These are phyloP conservation scores for Mycosarcoma maydis DNA, from an alignment of 1,284 basidiomycete species.

Conservation along the genomic window DNA sequence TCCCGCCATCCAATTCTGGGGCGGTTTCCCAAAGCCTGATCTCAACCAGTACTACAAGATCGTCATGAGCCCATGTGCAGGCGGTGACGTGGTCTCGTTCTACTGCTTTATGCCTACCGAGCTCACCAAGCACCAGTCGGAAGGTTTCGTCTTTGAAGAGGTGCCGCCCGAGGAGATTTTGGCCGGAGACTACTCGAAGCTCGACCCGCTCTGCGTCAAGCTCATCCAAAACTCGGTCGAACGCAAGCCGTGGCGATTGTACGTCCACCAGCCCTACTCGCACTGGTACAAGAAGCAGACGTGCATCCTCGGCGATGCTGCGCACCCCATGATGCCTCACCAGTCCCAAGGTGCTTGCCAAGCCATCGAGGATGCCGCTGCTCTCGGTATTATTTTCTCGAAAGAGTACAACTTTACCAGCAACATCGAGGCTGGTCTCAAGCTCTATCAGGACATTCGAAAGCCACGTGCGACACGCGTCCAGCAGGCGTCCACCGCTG, in stretches of 20 bases:
- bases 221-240: conserved; percentile 64
- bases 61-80: conserved; percentile 67
- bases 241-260: conserved; percentile 67
- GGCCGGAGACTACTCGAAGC: conserved; percentile 61
- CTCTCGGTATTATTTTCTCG: conserved; percentile 41
- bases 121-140: conserved; percentile 67
- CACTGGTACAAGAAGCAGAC: conserved; percentile 64
- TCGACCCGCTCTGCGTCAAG: conserved; percentile 65
- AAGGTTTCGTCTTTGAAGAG: conserved; percentile 67
- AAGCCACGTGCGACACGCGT: conserved; percentile 68
- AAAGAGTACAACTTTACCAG: conserved; percentile 56
- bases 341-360: conserved; percentile 49
- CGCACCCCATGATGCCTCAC: conserved; percentile 50
- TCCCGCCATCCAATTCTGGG: conserved; percentile 68
- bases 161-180: conserved; percentile 65
- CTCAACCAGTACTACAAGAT: conserved; percentile 67
- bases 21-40: conserved; percentile 54
- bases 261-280: conserved; percentile 67
- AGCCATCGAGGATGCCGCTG: conserved; percentile 46
- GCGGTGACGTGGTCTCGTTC: conserved; percentile 67
- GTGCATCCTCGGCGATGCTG: conserved; percentile 64
- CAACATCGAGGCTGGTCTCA: conserved; percentile 60
- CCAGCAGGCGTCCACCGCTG: conserved; percentile 63
- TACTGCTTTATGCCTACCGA: conserved; percentile 65
- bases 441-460: conserved; percentile 67